Percentiles rank a stretch among this genome's conserved stretches.
These are phyloP conservation scores for Malania oleifera DNA, from an alignment of 164 flowering plant species.

Conservation along the genomic window DNA sequence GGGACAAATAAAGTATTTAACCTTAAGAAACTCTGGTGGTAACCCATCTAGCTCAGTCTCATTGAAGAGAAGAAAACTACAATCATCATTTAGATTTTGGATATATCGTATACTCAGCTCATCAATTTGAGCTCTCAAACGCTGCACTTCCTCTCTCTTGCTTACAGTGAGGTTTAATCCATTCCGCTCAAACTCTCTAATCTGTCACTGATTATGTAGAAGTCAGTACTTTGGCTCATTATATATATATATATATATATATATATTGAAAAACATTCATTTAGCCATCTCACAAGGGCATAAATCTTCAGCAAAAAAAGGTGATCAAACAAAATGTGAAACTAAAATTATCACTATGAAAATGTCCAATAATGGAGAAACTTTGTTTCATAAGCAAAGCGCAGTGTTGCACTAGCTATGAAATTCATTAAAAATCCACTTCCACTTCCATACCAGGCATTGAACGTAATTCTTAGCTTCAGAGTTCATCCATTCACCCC, in stretches of 20 bases:
- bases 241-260: background rate
- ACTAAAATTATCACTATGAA: no score
- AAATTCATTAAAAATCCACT: background rate
- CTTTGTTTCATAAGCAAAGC: background rate
- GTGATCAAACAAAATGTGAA: no score
- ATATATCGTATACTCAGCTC: constrained; percentile 70
- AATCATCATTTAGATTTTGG: constrained; percentile 65
- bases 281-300: background rate
- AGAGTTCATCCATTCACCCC: constrained; percentile 58
- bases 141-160: constrained; percentile 75
- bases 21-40: constrained; percentile 80
- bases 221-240: constrained; percentile 27
- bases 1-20: constrained; percentile 10
- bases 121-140: constrained; percentile 61
- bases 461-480: constrained; percentile 54
- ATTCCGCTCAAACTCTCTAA: constrained; percentile 84
- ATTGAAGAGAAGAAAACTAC: constrained; percentile 48
- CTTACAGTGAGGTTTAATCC: constrained; percentile 79
- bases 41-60: constrained; percentile 77
- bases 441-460: constrained; percentile 45
- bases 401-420: background rate
- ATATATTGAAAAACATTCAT: background rate
- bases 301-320: background rate
- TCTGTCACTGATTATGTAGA: constrained; percentile 64
- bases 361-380: background rate